Conservation (phyloP, 768 basidiomycete genomes). For the Neoboletus magnificus region DNA sequence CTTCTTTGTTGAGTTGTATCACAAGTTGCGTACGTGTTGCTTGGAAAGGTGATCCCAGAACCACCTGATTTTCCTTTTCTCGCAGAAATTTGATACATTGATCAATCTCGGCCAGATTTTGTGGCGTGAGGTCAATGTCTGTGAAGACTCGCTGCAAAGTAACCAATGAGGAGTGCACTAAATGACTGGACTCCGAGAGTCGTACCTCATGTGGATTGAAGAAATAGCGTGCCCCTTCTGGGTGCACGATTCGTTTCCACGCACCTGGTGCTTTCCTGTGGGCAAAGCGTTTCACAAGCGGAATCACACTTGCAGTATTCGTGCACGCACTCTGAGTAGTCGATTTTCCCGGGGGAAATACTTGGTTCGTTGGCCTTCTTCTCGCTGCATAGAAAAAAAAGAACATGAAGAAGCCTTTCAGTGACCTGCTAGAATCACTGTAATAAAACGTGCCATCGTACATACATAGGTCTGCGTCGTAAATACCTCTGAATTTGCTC, state of each 20-base stretch:
- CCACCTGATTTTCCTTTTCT: background rate
- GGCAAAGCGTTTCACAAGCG: no score
- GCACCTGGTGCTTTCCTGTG: background rate
- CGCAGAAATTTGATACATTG: background rate
- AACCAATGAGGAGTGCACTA: background rate
- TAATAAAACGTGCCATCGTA: background rate
- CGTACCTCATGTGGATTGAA: background rate
- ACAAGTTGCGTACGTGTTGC: background rate
- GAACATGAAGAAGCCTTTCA: background rate
- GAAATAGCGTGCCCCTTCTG: background rate
- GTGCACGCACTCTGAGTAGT: background rate
- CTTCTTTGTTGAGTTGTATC: background rate
- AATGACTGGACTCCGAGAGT: background rate
- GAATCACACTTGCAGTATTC: no score
- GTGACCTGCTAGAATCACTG: background rate
- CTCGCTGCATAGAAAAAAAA: background rate
- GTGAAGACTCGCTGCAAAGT: background rate
- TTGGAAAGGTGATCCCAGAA: background rate
- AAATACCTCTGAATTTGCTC: background rate
- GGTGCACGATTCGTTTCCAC: background rate
- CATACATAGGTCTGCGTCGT: background rate
- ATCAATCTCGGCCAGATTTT: background rate
- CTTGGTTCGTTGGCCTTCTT: background rate
- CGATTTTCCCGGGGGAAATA: background rate
- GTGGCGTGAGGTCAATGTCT: background rate